These are phyloP conservation scores for Exophiala lecanii-corni DNA, from an alignment of 2,329 filamentous ascomycete genomes.

Conservation along the genomic window DNA sequence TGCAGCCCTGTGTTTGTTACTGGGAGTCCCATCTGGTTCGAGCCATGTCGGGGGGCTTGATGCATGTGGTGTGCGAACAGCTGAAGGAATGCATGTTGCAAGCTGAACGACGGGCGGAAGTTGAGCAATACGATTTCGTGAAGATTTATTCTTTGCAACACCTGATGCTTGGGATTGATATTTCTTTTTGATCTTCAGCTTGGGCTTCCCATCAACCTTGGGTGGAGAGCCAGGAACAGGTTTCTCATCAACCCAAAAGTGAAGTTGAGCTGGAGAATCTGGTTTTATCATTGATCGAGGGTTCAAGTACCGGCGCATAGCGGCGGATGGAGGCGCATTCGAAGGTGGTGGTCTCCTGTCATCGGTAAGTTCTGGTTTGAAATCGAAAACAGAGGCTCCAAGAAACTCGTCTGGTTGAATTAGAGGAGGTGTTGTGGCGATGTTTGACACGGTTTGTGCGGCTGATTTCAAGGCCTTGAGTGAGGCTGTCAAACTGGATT, in stretches of 20 bases:
- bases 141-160: neutral
- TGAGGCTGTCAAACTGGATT: constrained; percentile 60
- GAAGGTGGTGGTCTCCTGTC: constrained; percentile 56
- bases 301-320: constrained; percentile 58
- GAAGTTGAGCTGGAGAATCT: constrained; percentile 42
- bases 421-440: constrained; percentile 45
- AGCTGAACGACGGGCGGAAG: constrained; percentile 57
- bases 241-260: constrained; percentile 38
- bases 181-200: constrained; percentile 20
- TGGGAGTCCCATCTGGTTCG: constrained; percentile 25
- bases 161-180: constrained; percentile 23
- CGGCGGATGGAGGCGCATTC: constrained; percentile 51
- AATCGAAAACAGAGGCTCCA: constrained; percentile 52
- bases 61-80: constrained; percentile 26
- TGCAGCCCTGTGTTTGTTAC: constrained; percentile 31
- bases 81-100: constrained; percentile 52
- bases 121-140: constrained; percentile 12
- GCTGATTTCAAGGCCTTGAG: constrained; percentile 58
- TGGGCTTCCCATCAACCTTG: constrained; percentile 8
- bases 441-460: constrained; percentile 57
- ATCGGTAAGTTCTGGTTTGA: constrained; percentile 55
- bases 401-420: constrained; percentile 57
- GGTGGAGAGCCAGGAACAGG: neutral
- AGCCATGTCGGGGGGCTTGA: constrained; percentile 34
- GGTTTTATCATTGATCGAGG: constrained; percentile 33